Evolutionary conservation across 73 alveolate genomes (phyloP), one percentile per base, ranked within the genome.

Genomic region (Breviolum minutum): DNA sequence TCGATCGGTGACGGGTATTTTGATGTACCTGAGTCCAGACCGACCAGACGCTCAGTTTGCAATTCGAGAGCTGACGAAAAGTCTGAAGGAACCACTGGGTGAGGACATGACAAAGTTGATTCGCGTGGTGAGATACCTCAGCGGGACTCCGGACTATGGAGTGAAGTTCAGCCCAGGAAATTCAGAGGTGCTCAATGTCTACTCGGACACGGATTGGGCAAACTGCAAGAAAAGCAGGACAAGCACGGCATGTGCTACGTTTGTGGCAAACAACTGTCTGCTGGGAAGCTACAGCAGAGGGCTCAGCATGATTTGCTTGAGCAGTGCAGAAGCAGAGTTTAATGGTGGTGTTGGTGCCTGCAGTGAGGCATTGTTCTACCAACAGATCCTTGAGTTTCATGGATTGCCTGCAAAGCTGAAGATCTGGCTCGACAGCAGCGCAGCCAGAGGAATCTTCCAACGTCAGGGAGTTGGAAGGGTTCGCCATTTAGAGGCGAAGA

Each of bases 301-400:
- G 27, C 70, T 66, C n/a, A 48, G 48, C 17, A 69, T 64, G 95
- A 88, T 88, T 9, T 64, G 85, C n/a, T 7, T 69, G 19, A 88
- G 84, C 84, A 64, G 85, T 30, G 95, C 85, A 0, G 95, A 88
- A 70, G 82, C 95, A 8, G 95, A 88, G 85, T 88, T 64, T 61
- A 66, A 88, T 68, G 95, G 95, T 9, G 70, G 82, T 8, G 95
- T 64, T 11, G 9, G 63, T 14, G 95, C 95, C 12, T 19, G 79
- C 63, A 64, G 82, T 17, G 95, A 87, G 68, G 95, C 66, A 30
- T 8, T 87, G 64, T 87, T 87, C 66, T 63, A 63, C 82, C 68
- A 87, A 14, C 79, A 64, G 62, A 16, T 87, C 2, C 71, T 87
- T 32, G 82, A 60, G 2, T 64, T 24, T 30, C 64, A 63, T 1